Percentiles rank a stretch among this genome's conserved stretches.
phyloP scores from a whole-genome alignment of 768 basidiomycete species.

The Boletus rex-veris region DNA sequence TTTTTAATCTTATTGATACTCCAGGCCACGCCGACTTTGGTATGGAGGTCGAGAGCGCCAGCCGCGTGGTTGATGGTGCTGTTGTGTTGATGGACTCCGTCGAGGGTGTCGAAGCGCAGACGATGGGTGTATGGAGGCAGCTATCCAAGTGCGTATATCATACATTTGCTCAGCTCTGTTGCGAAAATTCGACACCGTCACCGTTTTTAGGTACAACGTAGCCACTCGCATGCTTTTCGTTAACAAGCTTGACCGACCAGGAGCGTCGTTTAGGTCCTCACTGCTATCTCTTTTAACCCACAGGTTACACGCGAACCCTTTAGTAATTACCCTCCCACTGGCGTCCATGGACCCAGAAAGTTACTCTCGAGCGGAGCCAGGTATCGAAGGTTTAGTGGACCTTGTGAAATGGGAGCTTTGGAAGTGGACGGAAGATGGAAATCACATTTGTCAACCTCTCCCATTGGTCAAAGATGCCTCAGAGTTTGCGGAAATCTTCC shows the following conservation, averaged over 20 bases:
- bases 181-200: neutral
- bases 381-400: conserved; percentile 81
- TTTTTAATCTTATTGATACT: conserved; percentile 85
- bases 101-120: conserved; percentile 89
- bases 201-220: conserved; percentile 64
- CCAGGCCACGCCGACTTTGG: conserved; percentile 94
- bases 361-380: conserved; percentile 74
- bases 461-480: conserved; percentile 50
- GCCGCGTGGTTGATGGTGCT: conserved; percentile 85
- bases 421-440: conserved; percentile 62
- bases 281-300: conserved; percentile 70
- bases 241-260: conserved; percentile 86
- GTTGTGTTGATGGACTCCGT: conserved; percentile 87
- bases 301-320: conserved; percentile 71
- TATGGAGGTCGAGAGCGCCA: conserved; percentile 96
- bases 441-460: conserved; percentile 41
- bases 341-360: conserved; percentile 68
- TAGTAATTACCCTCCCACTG: conserved; percentile 67
- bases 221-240: conserved; percentile 74
- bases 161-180: neutral
- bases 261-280: conserved; percentile 74
- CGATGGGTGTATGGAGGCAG: conserved; percentile 85
- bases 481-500: conserved; percentile 42
- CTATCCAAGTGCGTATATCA: conserved; percentile 65
- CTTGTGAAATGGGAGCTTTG: conserved; percentile 81